phyloP scores from a whole-genome alignment of 495 filamentous ascomycete species.

The Glonium stellatum region DNA sequence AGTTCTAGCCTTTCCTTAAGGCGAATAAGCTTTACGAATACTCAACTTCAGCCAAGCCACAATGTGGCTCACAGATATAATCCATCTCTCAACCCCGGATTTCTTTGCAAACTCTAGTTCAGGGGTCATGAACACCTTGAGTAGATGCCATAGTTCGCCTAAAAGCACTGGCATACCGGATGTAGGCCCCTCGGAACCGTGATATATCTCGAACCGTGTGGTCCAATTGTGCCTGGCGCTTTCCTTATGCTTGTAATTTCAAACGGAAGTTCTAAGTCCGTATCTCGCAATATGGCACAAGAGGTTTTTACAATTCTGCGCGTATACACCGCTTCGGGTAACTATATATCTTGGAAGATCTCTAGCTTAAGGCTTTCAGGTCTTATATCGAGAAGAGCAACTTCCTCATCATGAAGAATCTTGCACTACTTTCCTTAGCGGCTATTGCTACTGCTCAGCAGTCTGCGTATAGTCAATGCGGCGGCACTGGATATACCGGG shows the following conservation, averaged over 20 bases:
- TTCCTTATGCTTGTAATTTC: too few species aligned
- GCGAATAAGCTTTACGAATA: too few species aligned
- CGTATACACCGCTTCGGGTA: too few species aligned
- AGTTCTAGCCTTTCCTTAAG: too few species aligned
- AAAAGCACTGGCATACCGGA: background rate
- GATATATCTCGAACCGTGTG: background rate
- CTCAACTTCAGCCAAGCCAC: too few species aligned
- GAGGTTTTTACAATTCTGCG: too few species aligned
- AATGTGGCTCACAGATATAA: too few species aligned
- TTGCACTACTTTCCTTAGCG: background rate
- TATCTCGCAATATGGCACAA: too few species aligned
- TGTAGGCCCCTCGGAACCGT: background rate
- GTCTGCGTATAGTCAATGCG: constrained; percentile 5
- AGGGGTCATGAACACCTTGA: background rate
- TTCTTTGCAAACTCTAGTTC: background rate
- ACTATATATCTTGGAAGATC: background rate
- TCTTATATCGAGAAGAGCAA: background rate
- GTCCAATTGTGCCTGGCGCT: too few species aligned
- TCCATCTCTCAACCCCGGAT: background rate
- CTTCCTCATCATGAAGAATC: constrained; percentile 4
- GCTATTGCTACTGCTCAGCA: constrained; percentile 7
- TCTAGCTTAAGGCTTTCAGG: background rate
- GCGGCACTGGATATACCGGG: constrained; percentile 5
- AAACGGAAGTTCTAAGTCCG: too few species aligned
- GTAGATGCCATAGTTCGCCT: background rate